A percentile compares a stretch with the other conserved stretches of the same genome.
These are phyloP conservation scores for Hortiboletus rubellus DNA, from an alignment of 1,284 basidiomycete genomes.

Conservation along the genomic window DNA sequence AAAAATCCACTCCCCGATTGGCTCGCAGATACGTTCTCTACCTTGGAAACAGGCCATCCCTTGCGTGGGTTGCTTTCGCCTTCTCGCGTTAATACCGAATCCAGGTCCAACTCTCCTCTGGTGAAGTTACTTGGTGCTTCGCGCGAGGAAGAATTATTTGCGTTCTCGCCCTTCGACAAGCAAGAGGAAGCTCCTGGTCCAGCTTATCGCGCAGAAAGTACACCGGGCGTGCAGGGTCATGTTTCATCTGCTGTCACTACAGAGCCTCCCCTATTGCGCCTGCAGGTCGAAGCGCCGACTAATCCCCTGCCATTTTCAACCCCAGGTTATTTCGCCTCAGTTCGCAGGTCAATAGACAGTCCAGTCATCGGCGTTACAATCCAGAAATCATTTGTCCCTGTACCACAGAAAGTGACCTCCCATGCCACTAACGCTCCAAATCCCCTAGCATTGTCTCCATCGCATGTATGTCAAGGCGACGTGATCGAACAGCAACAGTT, in stretches of 20 bases:
- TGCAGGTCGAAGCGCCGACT: neutral
- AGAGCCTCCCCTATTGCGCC: neutral
- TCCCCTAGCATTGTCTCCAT: conserved; percentile 7
- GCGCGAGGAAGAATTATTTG: conserved; percentile 27
- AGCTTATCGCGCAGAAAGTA: conserved; percentile 1
- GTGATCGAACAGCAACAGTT: conserved; percentile 8
- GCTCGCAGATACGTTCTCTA: conserved; percentile 46
- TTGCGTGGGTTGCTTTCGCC: conserved; percentile 43
- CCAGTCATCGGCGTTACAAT: neutral
- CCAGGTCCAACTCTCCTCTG: neutral
- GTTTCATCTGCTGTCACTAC: neutral
- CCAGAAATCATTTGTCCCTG: conserved; percentile 5
- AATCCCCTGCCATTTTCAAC: conserved; percentile 30
- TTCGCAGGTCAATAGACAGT: conserved; percentile 2
- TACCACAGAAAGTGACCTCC: conserved; percentile 12
- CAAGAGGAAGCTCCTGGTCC: conserved; percentile 3
- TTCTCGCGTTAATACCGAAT: conserved; percentile 10
- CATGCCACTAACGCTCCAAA: conserved; percentile 13
- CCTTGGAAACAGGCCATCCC: conserved; percentile 44
- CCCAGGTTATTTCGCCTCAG: conserved; percentile 25
- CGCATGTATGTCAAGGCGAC: conserved; percentile 23
- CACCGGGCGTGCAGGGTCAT: neutral
- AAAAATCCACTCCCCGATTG: conserved; percentile 43
- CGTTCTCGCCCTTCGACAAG: conserved; percentile 31
- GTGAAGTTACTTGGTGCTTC: conserved; percentile 5